Evolutionary conservation across 495 filamentous ascomycete genomes (phyloP).

Genomic region (Penicillium goetzii): DNA sequence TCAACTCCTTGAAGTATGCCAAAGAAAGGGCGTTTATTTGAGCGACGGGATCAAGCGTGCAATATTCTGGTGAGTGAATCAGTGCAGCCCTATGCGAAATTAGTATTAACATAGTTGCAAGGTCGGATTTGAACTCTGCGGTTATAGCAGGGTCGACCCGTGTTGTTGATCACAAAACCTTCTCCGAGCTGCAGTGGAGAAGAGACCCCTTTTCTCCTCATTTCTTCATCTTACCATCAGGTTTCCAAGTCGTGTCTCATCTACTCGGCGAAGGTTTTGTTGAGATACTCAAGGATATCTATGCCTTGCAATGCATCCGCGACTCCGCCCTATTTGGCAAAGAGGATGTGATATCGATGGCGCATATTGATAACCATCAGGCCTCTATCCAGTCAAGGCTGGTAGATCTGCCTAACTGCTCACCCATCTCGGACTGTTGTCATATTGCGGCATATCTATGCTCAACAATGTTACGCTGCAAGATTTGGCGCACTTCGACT

Average conservation of each 20-base stretch:
- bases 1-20: slow-evolving; percentile 36
- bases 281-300: slow-evolving; percentile 39
- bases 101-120: slow-evolving; percentile 22
- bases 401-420: slow-evolving; percentile 26
- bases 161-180: slow-evolving; percentile 41
- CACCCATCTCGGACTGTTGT: slow-evolving; percentile 35
- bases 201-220: slow-evolving; percentile 35
- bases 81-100: background rate
- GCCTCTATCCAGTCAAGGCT: slow-evolving; percentile 45
- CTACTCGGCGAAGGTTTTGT: slow-evolving; percentile 33
- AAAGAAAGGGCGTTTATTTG: slow-evolving; percentile 30
- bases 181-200: slow-evolving; percentile 41
- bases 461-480: slow-evolving; percentile 43
- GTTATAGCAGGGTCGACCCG: slow-evolving; percentile 39
- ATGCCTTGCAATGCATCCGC: slow-evolving; percentile 44
- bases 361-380: slow-evolving; percentile 43
- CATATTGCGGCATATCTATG: slow-evolving; percentile 43
- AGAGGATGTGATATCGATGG: slow-evolving; percentile 35
- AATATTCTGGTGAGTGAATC: slow-evolving; percentile 41
- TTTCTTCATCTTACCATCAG: slow-evolving; percentile 31
- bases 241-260: slow-evolving; percentile 31
- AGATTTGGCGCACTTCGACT: slow-evolving; percentile 38
- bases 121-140: slow-evolving; percentile 44
- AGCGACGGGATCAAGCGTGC: slow-evolving; percentile 44
- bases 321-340: slow-evolving; percentile 24